A percentile compares a stretch with the other conserved stretches of the same genome.
Conservation (phyloP, 2,329 filamentous ascomycete genomes). For the Paramyrothecium sp. region DNA sequence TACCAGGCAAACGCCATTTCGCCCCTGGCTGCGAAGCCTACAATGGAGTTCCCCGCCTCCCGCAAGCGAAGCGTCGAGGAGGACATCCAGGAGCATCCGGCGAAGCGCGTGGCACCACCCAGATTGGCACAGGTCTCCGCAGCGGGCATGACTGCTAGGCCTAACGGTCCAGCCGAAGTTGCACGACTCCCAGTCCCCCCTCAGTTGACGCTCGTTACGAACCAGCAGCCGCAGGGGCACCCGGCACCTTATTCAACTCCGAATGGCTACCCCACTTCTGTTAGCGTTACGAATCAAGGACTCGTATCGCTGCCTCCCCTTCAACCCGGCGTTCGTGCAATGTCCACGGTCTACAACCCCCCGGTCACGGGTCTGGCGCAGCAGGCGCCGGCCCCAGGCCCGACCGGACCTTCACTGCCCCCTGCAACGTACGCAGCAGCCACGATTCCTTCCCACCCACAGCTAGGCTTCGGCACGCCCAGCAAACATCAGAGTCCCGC, state of each 20-base stretch:
- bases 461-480: conserved; percentile 46
- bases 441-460: conserved; percentile 20
- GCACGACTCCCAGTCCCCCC: conserved; percentile 62
- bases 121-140: conserved; percentile 13
- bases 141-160: conserved; percentile 13
- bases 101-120: conserved; percentile 45
- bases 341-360: conserved; percentile 73
- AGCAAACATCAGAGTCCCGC: conserved; percentile 53
- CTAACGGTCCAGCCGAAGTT: conserved; percentile 17
- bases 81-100: conserved; percentile 50
- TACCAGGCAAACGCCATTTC: conserved; percentile 41
- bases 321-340: conserved; percentile 62
- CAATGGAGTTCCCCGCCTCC: conserved; percentile 33
- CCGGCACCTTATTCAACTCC: conserved; percentile 29
- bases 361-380: conserved; percentile 41
- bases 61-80: conserved; percentile 53
- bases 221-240: conserved; percentile 21
- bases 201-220: conserved; percentile 65
- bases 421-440: conserved; percentile 19
- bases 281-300: conserved; percentile 26
- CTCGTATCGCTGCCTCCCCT: conserved; percentile 61
- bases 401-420: conserved; percentile 19
- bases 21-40: conserved; percentile 47
- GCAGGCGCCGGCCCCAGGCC: conserved; percentile 24
- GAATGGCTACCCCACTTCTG: conserved; percentile 40